phyloP scores from a whole-genome alignment of 495 filamentous ascomycete genomes.

The Viridothelium virens region DNA sequence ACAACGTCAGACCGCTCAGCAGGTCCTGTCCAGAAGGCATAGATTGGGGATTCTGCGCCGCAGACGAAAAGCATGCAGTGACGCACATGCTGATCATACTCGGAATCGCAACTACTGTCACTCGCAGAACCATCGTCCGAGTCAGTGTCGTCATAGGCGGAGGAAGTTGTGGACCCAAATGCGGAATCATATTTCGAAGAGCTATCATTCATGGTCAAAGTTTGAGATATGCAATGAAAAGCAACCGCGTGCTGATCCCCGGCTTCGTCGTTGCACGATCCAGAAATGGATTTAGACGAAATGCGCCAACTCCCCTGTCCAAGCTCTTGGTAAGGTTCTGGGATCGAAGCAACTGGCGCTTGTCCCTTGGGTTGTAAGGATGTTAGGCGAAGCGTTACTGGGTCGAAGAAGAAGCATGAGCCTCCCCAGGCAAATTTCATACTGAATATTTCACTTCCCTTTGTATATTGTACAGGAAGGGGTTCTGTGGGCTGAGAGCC shows the following conservation, averaged over 20 bases:
- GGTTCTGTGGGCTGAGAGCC: neutral
- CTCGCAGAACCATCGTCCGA: neutral
- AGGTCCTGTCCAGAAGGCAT: neutral
- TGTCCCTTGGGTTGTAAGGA: neutral
- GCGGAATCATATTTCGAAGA: neutral
- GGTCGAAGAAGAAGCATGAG: neutral
- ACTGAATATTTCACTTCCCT: neutral
- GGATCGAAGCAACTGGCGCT: neutral
- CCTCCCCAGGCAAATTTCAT: neutral
- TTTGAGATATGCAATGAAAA: neutral
- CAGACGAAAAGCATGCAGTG: slow-evolving; percentile 3
- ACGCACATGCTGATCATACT: neutral
- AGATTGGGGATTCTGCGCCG: neutral
- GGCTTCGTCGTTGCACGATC: neutral
- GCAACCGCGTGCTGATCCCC: neutral
- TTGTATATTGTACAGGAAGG: neutral
- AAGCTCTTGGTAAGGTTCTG: neutral
- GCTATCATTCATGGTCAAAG: neutral
- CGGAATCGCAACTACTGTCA: neutral
- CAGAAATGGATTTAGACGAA: neutral
- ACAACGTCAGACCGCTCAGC: neutral
- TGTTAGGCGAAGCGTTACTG: neutral
- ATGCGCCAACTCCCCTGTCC: neutral
- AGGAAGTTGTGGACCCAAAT: neutral
- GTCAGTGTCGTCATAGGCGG: neutral